Conservation (phyloP, 1,284 basidiomycete species). For the Cryptococcus hybrid region DNA sequence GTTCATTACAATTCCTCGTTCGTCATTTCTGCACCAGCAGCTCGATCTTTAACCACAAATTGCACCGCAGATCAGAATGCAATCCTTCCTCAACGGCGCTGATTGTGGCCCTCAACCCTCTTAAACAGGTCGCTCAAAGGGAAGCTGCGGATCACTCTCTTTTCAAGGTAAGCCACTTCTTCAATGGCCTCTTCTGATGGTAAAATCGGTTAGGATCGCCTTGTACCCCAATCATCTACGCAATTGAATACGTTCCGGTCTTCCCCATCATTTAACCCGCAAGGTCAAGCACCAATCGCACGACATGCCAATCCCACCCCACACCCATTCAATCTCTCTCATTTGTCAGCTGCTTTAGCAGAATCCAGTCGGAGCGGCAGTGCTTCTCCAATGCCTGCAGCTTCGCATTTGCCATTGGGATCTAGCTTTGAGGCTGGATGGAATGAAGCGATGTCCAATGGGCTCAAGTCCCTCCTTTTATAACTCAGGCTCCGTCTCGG, state of each 20-base stretch:
- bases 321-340: slow-evolving; percentile 47
- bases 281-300: slow-evolving; percentile 3
- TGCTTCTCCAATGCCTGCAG: not conserved
- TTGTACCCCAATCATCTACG: not conserved
- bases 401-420: not conserved
- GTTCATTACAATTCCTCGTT: no score
- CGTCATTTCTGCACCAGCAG: no score
- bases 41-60: no score
- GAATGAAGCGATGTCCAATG: not conserved
- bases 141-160: slow-evolving; percentile 85
- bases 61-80: slow-evolving; percentile 22
- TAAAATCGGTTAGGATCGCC: not conserved
- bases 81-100: slow-evolving; percentile 75
- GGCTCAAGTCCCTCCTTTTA: not conserved
- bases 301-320: slow-evolving; percentile 19
- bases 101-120: slow-evolving; percentile 86
- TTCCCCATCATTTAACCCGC: no score
- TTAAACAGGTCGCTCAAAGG: slow-evolving; percentile 88
- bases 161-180: slow-evolving; percentile 29
- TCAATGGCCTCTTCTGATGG: not conserved
- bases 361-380: slow-evolving; percentile 7
- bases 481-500: no score
- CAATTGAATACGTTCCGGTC: no score
- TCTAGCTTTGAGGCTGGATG: not conserved
- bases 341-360: slow-evolving; percentile 37